Evolutionary conservation across 1,284 basidiomycete genomes (phyloP), one percentile per base, ranked within the genome.

Genomic region (Xerocomus nothofagi): DNA sequence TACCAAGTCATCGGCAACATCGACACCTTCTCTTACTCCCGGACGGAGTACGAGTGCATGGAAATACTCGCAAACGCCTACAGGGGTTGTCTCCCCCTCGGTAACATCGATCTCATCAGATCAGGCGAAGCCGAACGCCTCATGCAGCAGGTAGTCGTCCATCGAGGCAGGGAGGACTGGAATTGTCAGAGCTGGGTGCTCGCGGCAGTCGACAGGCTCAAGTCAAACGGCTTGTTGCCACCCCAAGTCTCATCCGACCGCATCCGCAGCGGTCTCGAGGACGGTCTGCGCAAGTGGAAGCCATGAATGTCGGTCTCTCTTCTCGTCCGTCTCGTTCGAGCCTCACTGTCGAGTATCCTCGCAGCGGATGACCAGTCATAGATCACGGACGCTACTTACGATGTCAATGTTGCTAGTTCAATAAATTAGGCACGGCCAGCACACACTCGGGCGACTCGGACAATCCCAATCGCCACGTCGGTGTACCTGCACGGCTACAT

Each of bases 151-250:
- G 59, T 68, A 3, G 24, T 20, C 41, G 40, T 67, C 12, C 54
- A 58, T 44, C 56, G 57, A 14, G 59, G 53, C 45, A 65, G 44
- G 32, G 63, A 66, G 51, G 61, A 67, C 36, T 65, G 67, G 67
- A 68, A 68, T 6, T 65, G 61, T 29, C 63, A 65, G 45, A 67
- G 15, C 34, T 68, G 67, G 65, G 65, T 69, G 6, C 59, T 63
- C 24, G 49, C 45, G 4, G 57, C 59, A 6, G 51, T 65, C 1
- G 67, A 67, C 33, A 54, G 48, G 38, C 54, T 68, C 49, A 61
- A 42, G 43, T 39, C 36, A 10, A 49, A 50, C 7, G 49, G 36
- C 38, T 26, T 63, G 41, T 33, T 69, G 37, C 51, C 48, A 14
- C 27, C 51, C 4, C 54, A 55, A 24, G 29, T 63, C 20, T 54